Conservation (phyloP, 2,329 filamentous ascomycete genomes). For the Basipetospora chlamydospora region DNA sequence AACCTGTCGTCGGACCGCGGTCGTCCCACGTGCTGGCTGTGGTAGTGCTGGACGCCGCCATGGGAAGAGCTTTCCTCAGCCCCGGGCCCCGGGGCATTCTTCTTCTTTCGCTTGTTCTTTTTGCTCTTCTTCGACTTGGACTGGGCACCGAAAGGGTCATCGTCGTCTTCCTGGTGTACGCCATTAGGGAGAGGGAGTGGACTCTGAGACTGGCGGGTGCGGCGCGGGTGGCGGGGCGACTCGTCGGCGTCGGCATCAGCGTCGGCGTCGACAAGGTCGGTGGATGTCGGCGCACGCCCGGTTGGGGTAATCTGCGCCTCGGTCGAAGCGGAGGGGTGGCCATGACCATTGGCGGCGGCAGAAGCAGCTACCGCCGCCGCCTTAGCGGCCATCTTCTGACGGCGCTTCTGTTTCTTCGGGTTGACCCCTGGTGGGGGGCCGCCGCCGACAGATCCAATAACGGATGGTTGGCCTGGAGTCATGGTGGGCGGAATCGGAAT, state of each 20-base stretch:
- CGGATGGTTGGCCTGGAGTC: constrained; percentile 11
- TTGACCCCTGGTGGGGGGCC: constrained; percentile 46
- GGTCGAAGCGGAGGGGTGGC: neutral
- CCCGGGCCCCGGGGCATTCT: constrained; percentile 1
- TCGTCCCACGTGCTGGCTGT: constrained; percentile 3
- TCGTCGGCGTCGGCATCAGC: constrained; percentile 22
- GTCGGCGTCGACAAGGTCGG: constrained; percentile 18
- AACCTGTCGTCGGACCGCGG: constrained; percentile 31
- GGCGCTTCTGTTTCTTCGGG: constrained; percentile 88
- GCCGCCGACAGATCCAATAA: constrained; percentile 11
- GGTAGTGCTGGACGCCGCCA: neutral
- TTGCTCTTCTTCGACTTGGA: constrained; percentile 44
- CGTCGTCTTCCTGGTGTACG: constrained; percentile 17
- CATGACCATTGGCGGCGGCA: constrained; percentile 7
- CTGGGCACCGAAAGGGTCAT: constrained; percentile 15
- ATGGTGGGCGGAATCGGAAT: constrained; percentile 21
- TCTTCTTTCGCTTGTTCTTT: constrained; percentile 52
- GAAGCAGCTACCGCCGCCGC: constrained; percentile 34
- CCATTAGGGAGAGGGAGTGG: neutral
- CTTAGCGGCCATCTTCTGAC: constrained; percentile 69
- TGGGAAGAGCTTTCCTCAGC: too few species aligned
- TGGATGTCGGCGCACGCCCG: neutral
- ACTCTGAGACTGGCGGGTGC: neutral
- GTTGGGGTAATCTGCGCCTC: neutral
- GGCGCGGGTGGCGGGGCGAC: constrained; percentile 3